Conservation (phyloP, 2,329 filamentous ascomycete genomes). For the Penicillium sp. region DNA sequence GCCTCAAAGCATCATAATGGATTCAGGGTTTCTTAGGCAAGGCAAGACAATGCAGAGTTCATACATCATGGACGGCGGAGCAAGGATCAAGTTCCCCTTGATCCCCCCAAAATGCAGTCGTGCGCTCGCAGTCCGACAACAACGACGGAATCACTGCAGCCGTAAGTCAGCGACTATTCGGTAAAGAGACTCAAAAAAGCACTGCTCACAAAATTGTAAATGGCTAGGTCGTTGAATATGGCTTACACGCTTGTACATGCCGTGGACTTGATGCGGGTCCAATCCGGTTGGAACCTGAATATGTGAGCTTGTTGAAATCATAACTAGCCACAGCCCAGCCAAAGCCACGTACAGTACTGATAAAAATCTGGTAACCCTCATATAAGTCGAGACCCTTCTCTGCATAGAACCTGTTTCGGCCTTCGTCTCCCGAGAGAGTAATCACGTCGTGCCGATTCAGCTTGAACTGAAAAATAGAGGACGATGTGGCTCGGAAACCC, state of each 20-base stretch:
- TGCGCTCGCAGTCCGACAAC: slow-evolving; percentile 6
- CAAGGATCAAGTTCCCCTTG: slow-evolving; percentile 6
- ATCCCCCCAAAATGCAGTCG: slow-evolving; percentile 4
- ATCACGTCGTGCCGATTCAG: slow-evolving; percentile 1
- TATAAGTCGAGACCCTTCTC: slow-evolving; percentile 5
- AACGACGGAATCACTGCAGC: slow-evolving; percentile 6
- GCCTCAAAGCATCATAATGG: no score
- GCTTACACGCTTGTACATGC: neutral
- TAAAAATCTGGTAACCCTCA: slow-evolving; percentile 3
- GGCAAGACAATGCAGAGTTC: no score
- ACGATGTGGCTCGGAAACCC: neutral
- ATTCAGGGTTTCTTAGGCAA: no score
- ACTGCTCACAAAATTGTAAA: slow-evolving; percentile 2
- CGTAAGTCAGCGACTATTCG: neutral
- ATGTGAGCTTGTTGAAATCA: no score
- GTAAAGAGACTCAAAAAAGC: no score
- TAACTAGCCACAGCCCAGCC: no score
- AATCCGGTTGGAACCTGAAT: slow-evolving; percentile 2
- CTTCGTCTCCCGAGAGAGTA: slow-evolving; percentile 8
- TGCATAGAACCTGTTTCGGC: slow-evolving; percentile 4
- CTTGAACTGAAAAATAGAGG: slow-evolving; percentile 2
- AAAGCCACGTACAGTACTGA: slow-evolving; percentile 5
- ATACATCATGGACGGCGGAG: slow-evolving; percentile 9
- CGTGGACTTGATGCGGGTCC: slow-evolving; percentile 4
- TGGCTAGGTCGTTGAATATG: neutral